Evolutionary conservation across 2,329 filamentous ascomycete genomes (phyloP).

Genomic region (Botrytis aclada): DNA sequence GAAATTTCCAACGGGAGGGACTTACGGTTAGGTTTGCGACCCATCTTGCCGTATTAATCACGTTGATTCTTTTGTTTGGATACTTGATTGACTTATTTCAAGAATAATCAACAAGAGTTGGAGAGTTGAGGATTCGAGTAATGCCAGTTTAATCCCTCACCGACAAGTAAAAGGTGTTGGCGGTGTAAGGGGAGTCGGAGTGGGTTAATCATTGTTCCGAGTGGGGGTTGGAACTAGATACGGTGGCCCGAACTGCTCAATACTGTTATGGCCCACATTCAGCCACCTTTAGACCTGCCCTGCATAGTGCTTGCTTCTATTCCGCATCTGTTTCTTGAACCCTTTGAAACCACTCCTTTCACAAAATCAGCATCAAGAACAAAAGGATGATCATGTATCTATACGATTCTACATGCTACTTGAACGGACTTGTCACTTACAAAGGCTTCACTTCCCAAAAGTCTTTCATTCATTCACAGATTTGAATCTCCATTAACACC

Average conservation of each 20-base stretch:
- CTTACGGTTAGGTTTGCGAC: slow-evolving; percentile 34
- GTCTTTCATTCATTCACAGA: background rate
- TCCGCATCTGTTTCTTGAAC: background rate
- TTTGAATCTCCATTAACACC: background rate
- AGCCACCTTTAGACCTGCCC: background rate
- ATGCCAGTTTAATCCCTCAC: slow-evolving; percentile 18
- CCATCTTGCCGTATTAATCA: slow-evolving; percentile 21
- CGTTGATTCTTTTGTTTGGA: background rate
- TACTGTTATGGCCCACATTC: background rate
- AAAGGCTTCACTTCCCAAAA: background rate
- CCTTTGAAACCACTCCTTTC: background rate
- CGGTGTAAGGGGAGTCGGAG: slow-evolving; percentile 7
- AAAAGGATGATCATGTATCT: background rate
- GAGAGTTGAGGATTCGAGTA: slow-evolving; percentile 13
- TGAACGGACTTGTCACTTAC: background rate
- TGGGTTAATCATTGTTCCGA: slow-evolving; percentile 1
- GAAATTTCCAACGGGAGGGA: slow-evolving; percentile 2
- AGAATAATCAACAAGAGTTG: slow-evolving; percentile 13
- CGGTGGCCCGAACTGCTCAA: background rate
- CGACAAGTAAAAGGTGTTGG: slow-evolving; percentile 15
- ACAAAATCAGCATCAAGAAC: background rate
- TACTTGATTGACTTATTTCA: background rate
- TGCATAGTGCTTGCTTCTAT: background rate
- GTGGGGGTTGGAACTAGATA: background rate
- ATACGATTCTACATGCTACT: background rate